Evolutionary conservation across 768 basidiomycete species (phyloP), one percentile per base, ranked within the genome.

Genomic region (Phylloporus sp.): DNA sequence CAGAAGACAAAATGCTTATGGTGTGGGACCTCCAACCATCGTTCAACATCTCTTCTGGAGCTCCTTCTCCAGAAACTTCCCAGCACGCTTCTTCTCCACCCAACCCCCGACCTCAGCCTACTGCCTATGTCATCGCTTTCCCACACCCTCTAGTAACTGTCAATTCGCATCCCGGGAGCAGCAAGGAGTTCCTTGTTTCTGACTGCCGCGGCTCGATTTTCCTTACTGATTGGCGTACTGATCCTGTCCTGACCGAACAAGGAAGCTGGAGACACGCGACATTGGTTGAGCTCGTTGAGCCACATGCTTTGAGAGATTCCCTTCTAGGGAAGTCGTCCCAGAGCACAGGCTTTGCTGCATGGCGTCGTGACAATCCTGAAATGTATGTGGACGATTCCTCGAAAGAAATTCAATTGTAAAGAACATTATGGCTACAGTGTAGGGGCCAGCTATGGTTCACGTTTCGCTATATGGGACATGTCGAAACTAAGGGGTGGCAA

Each of bases 1-100:
- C 51, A 87, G 87, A 89, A 55, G 89, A 90, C 67, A 86, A 80
- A 61, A 84, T 85, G 77, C 75, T 89, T 31, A 84, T 89, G 80
- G 80, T 90, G 7, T 90, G 89, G 89, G 87, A 90, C 65, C 74
- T 91, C n/a, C 70, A 76, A 56, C 87, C 88, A 1, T 60, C 70
- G 28, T 44, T 74, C 37, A 66, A 77, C 44, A 69, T 76, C 34
- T 62, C 71, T 28, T 73, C 79, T 11, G 58, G 54, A 18, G 53
- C 56, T 13, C 63, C 67, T 18, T 60, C 48, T 56, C 63, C 71
- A 35, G 65, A 64, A n/a, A 49, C 52, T 33, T 67, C 65, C 3
- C 56, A 61, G 15, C 50, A 58, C 20, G 55, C 56, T 36, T 62
- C 70, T 14, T 64, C 68, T 14, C 59, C 59, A 5, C 57, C 64